Evolutionary conservation across 805 yeast species (phyloP).

Genomic region (Kazachstania bromeliacearum): DNA sequence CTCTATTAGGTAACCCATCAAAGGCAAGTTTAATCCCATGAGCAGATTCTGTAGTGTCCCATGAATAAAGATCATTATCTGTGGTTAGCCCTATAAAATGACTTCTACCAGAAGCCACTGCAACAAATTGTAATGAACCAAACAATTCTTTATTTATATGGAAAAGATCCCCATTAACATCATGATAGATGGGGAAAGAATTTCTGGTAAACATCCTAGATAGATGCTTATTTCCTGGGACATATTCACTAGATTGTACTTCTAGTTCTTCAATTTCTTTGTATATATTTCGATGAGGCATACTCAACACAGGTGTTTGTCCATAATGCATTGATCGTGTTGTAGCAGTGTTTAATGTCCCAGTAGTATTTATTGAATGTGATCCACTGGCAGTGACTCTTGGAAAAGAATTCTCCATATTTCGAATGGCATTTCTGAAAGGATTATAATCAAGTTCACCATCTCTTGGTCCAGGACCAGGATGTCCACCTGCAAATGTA

Average conservation of each 20-base stretch:
- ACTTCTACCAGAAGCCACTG: constrained; percentile 53
- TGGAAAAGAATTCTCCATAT: constrained; percentile 18
- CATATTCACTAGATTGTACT: constrained; percentile 11
- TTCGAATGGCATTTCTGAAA: constrained; percentile 19
- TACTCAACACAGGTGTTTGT: constrained; percentile 11
- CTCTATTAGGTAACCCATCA: constrained; percentile 16
- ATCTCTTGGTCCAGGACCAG: constrained; percentile 34
- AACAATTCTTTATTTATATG: constrained; percentile 12
- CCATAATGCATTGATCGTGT: constrained; percentile 7
- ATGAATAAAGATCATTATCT: constrained; percentile 41
- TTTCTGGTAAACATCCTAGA: constrained; percentile 25
- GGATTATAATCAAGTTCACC: constrained; percentile 30
- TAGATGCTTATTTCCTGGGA: constrained; percentile 22
- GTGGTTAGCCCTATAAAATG: constrained; percentile 55
- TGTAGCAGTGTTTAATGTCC: constrained; percentile 6
- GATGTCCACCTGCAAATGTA: constrained; percentile 34
- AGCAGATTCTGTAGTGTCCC: constrained; percentile 43
- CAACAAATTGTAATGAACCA: constrained; percentile 31
- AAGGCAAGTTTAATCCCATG: constrained; percentile 40
- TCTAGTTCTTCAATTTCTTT: constrained; percentile 18
- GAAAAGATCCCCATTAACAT: constrained; percentile 4
- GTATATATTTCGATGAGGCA: constrained; percentile 25
- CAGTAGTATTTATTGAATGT: constrained; percentile 16
- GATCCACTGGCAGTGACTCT: constrained; percentile 10
- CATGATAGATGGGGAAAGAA: constrained; percentile 16